These are phyloP conservation scores for Salix dunnii DNA, from an alignment of 345 rosid genomes.

Conservation along the genomic window DNA sequence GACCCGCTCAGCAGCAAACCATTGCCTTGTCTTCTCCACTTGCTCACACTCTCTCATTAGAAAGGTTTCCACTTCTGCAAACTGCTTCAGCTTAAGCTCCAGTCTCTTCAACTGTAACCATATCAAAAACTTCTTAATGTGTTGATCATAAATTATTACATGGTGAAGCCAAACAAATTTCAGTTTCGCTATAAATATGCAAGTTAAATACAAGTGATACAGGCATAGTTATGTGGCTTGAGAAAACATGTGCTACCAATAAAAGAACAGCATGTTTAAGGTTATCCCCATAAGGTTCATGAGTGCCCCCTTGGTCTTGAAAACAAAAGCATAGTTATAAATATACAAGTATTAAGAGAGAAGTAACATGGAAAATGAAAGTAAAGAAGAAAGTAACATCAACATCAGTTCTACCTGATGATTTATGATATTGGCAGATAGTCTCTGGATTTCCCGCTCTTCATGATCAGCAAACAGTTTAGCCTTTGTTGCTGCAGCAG, in stretches of 20 bases:
- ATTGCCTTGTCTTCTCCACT: slow-evolving; percentile 89
- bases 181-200: not conserved
- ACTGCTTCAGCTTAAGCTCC: slow-evolving; percentile 97
- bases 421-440: slow-evolving; percentile 89
- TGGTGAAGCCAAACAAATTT: not conserved
- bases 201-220: not conserved
- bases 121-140: not conserved
- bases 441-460: slow-evolving; percentile 96
- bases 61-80: slow-evolving; percentile 92
- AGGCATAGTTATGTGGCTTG: not conserved
- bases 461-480: slow-evolving; percentile 98
- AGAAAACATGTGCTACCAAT: not conserved
- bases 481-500: slow-evolving; percentile 95
- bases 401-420: slow-evolving; percentile 57
- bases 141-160: not conserved
- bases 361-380: no score
- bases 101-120: slow-evolving; percentile 71
- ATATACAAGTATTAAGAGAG: not conserved
- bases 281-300: not conserved
- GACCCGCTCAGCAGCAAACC: slow-evolving; percentile 66
- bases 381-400: not conserved
- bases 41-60: slow-evolving; percentile 97
- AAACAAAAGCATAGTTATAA: not conserved
- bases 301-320: not conserved
- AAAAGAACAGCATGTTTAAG: not conserved